Evolutionary conservation across 2,329 filamentous ascomycete genomes (phyloP), one percentile per base, ranked within the genome.

Genomic region (Periglandula ipomoeae): DNA sequence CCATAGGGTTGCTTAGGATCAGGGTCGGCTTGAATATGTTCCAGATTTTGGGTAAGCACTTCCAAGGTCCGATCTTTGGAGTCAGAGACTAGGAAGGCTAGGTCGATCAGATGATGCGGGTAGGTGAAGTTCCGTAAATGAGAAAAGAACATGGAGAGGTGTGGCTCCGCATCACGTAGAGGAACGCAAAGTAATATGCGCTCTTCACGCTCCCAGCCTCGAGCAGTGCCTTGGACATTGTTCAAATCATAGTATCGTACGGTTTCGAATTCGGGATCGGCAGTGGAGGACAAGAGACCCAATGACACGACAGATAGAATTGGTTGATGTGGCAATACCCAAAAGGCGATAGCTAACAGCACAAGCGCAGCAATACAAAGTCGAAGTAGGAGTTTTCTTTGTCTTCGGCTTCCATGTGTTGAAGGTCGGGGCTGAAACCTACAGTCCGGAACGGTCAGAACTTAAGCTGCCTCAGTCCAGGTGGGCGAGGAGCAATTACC

Each of bases 71-170:
- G 80, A 63, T 98, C 93, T 65, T 95, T 96, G 27, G 93, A 97
- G 65, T 98, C 93, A 51, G 93, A 96, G 22, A 98, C 93, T 27
- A 98, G 75, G 63, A 98, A 98, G 5, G 93, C 93, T 42, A 98
- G 77, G 65, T 98, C 93, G 62, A 98, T 94, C 45, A 98, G 77
- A 63, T 95, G 86, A 65, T 98, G 93, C 0, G 93, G 93, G 62
- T 98, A 98, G 17, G 93, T 98, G 56, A 98, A 85, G 69, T 98
- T 98, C 57, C 83, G 84, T 50, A 98, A 76, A 64, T 98, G 94
- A n/a, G 86, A 85, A 70, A 98, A 98, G 78, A 98, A 97, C 91
- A 98, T 97, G 53, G 85, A 81, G 44, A 98, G 71, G 74, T 98
- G 93, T 23, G 87, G 78, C 61, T 94, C 84, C 41, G 93, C 93